These are phyloP conservation scores for Cryphonectria radicalis DNA, from an alignment of 2,329 filamentous ascomycete species.

Conservation along the genomic window DNA sequence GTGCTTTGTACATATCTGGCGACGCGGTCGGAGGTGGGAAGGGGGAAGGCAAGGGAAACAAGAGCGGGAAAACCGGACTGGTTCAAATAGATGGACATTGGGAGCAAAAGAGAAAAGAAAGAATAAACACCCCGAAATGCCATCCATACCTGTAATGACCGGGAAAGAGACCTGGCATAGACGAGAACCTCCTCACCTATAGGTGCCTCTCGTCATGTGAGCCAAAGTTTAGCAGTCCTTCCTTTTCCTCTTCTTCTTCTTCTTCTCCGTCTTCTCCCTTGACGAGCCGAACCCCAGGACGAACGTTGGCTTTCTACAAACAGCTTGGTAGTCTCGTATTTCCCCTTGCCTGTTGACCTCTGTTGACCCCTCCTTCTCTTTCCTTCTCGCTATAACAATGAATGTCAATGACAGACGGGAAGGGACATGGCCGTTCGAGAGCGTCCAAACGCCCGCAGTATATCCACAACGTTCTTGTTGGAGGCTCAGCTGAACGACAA, in stretches of 20 bases:
- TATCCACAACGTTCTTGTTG: neutral
- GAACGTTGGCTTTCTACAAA: no score
- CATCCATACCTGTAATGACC: neutral
- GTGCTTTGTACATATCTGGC: slow-evolving; percentile 23
- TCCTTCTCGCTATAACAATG: no score
- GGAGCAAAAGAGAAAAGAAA: neutral
- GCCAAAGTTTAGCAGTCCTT: no score
- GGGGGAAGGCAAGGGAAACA: neutral
- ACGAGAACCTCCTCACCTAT: no score
- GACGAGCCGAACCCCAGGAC: no score
- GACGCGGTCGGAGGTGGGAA: neutral
- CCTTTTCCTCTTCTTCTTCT: no score
- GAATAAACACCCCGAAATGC: neutral
- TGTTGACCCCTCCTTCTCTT: neutral
- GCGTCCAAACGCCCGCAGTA: neutral
- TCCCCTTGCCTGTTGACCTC: no score
- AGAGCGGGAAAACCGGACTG: neutral
- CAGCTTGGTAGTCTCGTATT: no score
- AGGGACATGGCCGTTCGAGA: no score
- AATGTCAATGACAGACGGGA: neutral
- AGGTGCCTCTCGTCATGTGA: no score
- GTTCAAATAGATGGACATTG: slow-evolving; percentile 6
- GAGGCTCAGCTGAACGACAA: neutral
- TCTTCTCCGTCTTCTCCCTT: no score
- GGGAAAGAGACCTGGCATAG: no score